Conservation (phyloP, 176 grass and related monocot genomes). For the Metroxylon sagu region DNA sequence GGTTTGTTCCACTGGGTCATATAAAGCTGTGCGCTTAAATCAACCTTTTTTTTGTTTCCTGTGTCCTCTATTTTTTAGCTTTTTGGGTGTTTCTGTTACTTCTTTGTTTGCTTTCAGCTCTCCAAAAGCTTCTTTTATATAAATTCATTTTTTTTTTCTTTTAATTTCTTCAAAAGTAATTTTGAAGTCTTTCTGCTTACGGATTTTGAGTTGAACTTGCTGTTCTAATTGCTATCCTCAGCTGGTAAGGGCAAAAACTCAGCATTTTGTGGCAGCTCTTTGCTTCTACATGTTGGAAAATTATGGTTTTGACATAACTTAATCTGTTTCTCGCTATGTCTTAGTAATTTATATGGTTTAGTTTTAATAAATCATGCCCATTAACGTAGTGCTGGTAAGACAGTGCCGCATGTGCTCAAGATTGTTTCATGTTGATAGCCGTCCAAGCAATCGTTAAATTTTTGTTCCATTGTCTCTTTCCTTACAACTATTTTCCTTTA, state of each 20-base stretch:
- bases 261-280: conserved; percentile 1
- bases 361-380: too few relatives aligned
- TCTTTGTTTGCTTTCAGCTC: neutral
- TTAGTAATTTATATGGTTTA: too few relatives aligned
- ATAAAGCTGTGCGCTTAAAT: neutral
- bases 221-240: neutral
- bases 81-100: neutral
- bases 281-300: neutral
- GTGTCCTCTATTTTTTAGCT: neutral
- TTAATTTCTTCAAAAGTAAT: neutral
- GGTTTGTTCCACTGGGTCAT: neutral
- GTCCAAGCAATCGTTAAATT: too few relatives aligned
- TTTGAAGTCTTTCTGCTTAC: conserved; percentile 6
- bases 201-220: conserved; percentile 10
- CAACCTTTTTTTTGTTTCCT: neutral
- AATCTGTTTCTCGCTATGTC: too few relatives aligned
- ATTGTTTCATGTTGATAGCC: too few relatives aligned
- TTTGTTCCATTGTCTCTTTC: too few relatives aligned
- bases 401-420: too few relatives aligned
- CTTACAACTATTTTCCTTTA: too few relatives aligned
- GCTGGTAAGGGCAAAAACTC: neutral
- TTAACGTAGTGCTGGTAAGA: too few relatives aligned
- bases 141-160: neutral
- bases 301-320: neutral
- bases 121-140: conserved; percentile 5